Evolutionary conservation across 495 filamentous ascomycete genomes (phyloP), one percentile per base, ranked within the genome.

Genomic region (Bacidia rubella): DNA sequence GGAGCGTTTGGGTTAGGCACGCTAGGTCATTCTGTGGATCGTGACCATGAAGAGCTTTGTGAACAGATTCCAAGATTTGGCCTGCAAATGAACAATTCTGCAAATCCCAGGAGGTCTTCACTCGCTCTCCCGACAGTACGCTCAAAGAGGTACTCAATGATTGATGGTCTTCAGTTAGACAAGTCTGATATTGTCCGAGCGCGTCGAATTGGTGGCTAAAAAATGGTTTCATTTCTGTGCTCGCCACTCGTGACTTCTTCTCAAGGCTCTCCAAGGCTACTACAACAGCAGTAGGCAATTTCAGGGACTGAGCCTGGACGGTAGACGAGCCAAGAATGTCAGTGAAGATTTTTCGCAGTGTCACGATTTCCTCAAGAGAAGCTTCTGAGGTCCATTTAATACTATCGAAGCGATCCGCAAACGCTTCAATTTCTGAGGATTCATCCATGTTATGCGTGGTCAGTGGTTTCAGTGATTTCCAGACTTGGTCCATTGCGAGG

Each of bases 401-500:
- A 7, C 68, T 61, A 61, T 94, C 89, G 56, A 97, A 93, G 25
- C 80, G 71, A 40, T 77, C 74, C 0, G 82, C 83, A n/a, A 92
- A 75, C 2, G 64, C 29, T 63, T 62, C 90, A 83, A 60, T 94
- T 64, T 15, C 77, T 68, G 11, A 77, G 54, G 12, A 82, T 64
- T 5, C 74, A 68, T 11, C 66, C 53, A 42, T 85, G 64, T 29
- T 75, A 72, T 3, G 60, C 22, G 80, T 72, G 3, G 85, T 79
- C 4, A 71, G 67, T 11, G 89, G 88, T 57, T 80, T 75, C 57
- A 90, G 78, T 0, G 66, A 56, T 35, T 74, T 74, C 92, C 92
- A 98, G 1, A 97, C 71, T 23, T 65, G 66, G 62, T 95, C 86
- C 87, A 97, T 95, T 55, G 79, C 81, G 17, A 87, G 73, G 1